A percentile compares a stretch with the other conserved stretches of the same genome.
Evolutionary conservation across 352 stramenopile species (phyloP).

Genomic region (Thalassiosira exigua): DNA sequence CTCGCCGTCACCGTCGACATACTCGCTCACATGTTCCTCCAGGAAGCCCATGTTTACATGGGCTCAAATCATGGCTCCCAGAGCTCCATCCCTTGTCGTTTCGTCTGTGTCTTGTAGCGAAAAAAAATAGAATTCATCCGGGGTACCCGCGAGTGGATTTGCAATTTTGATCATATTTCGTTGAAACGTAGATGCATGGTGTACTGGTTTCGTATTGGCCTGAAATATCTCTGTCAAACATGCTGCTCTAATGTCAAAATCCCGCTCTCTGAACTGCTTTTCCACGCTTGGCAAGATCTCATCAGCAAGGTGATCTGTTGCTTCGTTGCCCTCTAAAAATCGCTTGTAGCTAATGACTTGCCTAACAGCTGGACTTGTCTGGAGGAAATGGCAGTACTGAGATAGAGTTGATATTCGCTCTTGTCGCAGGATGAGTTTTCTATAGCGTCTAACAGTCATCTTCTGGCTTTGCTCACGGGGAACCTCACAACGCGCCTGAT

Average conservation of each 20-base stretch:
- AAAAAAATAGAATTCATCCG: slow-evolving; percentile 12
- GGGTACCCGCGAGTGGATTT: slow-evolving; percentile 11
- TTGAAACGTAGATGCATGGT: not conserved
- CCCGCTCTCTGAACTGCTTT: not conserved
- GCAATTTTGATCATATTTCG: slow-evolving; percentile 1
- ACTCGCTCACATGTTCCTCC: not conserved
- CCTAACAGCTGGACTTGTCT: no score
- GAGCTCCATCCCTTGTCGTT: slow-evolving; percentile 4
- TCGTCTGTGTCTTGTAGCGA: not conserved
- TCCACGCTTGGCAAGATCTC: not conserved
- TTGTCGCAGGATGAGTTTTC: no score
- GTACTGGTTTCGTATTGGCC: not conserved
- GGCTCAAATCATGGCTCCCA: slow-evolving; percentile 5
- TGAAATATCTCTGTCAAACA: not conserved
- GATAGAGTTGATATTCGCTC: no score
- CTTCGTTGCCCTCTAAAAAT: not conserved
- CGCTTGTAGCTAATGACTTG: not conserved
- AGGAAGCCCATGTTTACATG: slow-evolving; percentile 22
- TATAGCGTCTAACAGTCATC: not conserved
- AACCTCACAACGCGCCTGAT: not conserved
- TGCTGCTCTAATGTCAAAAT: not conserved
- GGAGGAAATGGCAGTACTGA: no score
- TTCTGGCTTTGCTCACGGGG: not conserved
- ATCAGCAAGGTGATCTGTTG: not conserved
- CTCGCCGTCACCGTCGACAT: not conserved